These are phyloP conservation scores for Thielaviopsis ethacetica DNA, from an alignment of 2,329 filamentous ascomycete genomes.

Conservation along the genomic window DNA sequence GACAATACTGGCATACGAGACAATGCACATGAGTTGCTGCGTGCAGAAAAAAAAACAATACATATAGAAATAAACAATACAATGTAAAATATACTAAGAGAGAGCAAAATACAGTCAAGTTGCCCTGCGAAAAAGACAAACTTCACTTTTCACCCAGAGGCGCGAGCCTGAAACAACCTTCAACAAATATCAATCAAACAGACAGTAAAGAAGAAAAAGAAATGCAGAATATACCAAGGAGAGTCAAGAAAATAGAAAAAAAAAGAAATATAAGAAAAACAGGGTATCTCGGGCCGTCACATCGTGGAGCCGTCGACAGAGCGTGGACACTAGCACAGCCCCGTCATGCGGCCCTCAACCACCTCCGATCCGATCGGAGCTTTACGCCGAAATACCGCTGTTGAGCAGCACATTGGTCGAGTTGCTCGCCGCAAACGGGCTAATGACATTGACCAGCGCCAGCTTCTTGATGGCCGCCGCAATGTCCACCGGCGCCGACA, in stretches of 20 bases:
- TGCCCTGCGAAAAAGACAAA: neutral
- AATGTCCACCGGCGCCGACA: slow-evolving; percentile 2
- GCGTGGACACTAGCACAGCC: neutral
- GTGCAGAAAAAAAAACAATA: neutral
- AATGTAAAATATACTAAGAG: neutral
- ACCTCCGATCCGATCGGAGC: no score
- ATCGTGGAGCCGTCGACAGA: neutral
- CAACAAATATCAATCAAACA: neutral
- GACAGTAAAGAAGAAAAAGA: neutral
- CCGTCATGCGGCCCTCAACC: neutral
- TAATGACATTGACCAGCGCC: slow-evolving; percentile 4
- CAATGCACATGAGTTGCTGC: no score
- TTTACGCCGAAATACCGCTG: slow-evolving; percentile 2
- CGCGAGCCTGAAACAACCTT: neutral
- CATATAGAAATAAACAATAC: no score
- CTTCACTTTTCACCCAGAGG: neutral
- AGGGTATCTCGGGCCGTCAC: neutral
- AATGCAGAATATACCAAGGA: neutral
- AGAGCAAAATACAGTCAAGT: neutral
- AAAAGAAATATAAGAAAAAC: neutral
- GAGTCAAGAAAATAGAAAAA: neutral
- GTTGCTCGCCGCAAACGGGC: neutral
- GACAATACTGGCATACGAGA: no score
- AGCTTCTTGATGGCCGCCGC: neutral
- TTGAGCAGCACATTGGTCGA: slow-evolving; percentile 2